Percentiles rank a stretch among this genome's conserved stretches.
These are phyloP conservation scores for Collybia sordida DNA, from an alignment of 768 basidiomycete species.

Conservation along the genomic window DNA sequence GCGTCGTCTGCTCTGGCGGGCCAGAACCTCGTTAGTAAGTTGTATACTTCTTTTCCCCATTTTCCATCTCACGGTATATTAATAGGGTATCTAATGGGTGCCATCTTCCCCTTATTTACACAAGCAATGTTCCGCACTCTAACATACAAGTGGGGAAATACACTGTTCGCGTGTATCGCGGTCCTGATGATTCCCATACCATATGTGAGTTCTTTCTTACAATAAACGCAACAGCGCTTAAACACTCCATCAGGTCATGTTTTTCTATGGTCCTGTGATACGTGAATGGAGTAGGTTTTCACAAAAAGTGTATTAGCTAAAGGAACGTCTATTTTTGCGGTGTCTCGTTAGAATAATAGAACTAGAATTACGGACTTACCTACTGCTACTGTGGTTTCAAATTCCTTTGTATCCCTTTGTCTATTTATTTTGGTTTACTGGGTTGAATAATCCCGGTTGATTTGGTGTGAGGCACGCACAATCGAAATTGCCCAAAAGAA, in stretches of 20 bases:
- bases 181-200: slow-evolving; percentile 57
- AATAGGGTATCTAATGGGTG: slow-evolving; percentile 49
- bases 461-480: no score
- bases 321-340: no score
- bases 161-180: slow-evolving; percentile 53
- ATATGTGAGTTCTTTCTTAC: slow-evolving; percentile 35
- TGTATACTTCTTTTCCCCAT: background rate
- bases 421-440: no score
- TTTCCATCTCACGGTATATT: background rate
- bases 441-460: no score
- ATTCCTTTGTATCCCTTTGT: no score
- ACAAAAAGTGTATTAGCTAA: no score
- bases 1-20: slow-evolving; percentile 71
- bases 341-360: no score
- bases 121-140: slow-evolving; percentile 55
- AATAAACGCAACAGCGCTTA: background rate
- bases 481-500: no score
- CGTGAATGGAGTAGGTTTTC: slow-evolving; percentile 41
- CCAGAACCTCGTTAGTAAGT: slow-evolving; percentile 57
- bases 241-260: slow-evolving; percentile 29
- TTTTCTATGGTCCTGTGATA: slow-evolving; percentile 41
- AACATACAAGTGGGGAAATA: slow-evolving; percentile 60
- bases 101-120: slow-evolving; percentile 63
- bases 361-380: no score
- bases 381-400: no score